Percentiles rank a stretch among this genome's conserved stretches.
These are phyloP conservation scores for Osmozyma mogii DNA, from an alignment of 805 yeast genomes.

Conservation along the genomic window DNA sequence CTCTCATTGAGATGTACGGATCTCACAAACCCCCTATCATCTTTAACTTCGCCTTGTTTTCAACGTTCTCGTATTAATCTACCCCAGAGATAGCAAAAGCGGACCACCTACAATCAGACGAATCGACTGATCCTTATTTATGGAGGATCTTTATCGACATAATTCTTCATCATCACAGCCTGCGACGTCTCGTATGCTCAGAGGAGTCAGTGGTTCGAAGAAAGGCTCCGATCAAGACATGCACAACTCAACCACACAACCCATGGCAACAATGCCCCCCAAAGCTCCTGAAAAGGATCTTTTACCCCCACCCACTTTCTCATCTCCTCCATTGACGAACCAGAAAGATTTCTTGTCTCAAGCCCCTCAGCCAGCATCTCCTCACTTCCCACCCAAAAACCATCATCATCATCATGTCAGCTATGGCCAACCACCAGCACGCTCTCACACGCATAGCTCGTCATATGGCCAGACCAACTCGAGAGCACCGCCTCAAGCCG, in stretches of 20 bases:
- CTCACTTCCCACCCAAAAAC: background rate
- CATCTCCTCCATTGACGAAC: no score
- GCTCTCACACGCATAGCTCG: conserved; percentile 1
- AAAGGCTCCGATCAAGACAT: conserved; percentile 8
- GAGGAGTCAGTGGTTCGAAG: conserved; percentile 43
- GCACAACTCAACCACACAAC: conserved; percentile 7
- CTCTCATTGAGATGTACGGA: no score
- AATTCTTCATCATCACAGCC: no score
- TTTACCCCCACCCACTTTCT: conserved; percentile 9
- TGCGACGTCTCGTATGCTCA: conserved; percentile 64
- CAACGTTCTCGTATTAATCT: no score
- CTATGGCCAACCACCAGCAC: background rate
- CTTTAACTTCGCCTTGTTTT: no score
- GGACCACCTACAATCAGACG: no score
- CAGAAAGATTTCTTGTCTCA: conserved; percentile 1
- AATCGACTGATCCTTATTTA: no score
- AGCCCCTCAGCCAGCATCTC: background rate
- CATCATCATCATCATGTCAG: conserved; percentile 1
- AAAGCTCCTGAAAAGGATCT: conserved; percentile 6
- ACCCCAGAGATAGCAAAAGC: no score
- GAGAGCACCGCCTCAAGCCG: background rate
- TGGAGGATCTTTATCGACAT: no score
- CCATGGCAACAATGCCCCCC: conserved; percentile 1
- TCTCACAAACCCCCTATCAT: no score
- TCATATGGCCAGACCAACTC: background rate